Percentiles rank a stretch among this genome's conserved stretches.
phyloP scores from a whole-genome alignment of 1,284 basidiomycete genomes.

The Fomes fomentarius region DNA sequence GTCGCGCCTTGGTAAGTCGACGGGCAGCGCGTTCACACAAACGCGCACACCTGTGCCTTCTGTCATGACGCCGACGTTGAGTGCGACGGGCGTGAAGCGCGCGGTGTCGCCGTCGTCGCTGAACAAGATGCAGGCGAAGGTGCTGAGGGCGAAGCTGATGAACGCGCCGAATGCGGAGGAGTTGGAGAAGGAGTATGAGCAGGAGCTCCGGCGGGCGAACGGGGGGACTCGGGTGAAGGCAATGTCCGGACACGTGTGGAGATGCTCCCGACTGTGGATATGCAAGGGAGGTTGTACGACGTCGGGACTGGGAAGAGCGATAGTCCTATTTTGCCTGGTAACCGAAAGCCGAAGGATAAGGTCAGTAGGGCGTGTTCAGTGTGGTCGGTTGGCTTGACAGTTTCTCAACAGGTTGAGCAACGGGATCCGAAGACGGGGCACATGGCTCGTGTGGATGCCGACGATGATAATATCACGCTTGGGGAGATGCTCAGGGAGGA shows the following conservation, averaged over 20 bases:
- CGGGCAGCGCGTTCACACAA: slow-evolving; percentile 40
- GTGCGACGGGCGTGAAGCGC: slow-evolving; percentile 42
- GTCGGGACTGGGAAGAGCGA: slow-evolving; percentile 76
- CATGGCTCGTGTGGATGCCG: slow-evolving; percentile 82
- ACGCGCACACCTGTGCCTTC: slow-evolving; percentile 85
- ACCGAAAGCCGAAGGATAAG: slow-evolving; percentile 79
- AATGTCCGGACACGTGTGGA: slow-evolving; percentile 68
- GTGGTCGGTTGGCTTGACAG: neutral
- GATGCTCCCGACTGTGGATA: slow-evolving; percentile 91
- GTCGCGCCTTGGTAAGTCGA: slow-evolving; percentile 46
- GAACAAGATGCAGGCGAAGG: slow-evolving; percentile 93
- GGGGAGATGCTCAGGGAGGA: slow-evolving; percentile 95
- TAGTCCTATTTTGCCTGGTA: slow-evolving; percentile 55
- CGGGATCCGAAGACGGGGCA: slow-evolving; percentile 89
- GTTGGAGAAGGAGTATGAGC: slow-evolving; percentile 86
- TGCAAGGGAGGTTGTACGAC: slow-evolving; percentile 87
- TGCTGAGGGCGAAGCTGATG: slow-evolving; percentile 90
- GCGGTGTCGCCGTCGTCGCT: slow-evolving; percentile 76
- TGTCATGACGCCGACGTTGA: slow-evolving; percentile 78
- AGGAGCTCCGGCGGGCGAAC: slow-evolving; percentile 55
- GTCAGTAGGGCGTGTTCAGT: slow-evolving; percentile 40
- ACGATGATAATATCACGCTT: slow-evolving; percentile 86
- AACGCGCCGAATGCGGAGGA: slow-evolving; percentile 70
- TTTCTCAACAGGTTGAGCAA: slow-evolving; percentile 74
- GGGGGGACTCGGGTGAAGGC: slow-evolving; percentile 44